Base-by-base conservation (phyloP, 441 rosid species). In the Dalechampia spathulata region DNA sequence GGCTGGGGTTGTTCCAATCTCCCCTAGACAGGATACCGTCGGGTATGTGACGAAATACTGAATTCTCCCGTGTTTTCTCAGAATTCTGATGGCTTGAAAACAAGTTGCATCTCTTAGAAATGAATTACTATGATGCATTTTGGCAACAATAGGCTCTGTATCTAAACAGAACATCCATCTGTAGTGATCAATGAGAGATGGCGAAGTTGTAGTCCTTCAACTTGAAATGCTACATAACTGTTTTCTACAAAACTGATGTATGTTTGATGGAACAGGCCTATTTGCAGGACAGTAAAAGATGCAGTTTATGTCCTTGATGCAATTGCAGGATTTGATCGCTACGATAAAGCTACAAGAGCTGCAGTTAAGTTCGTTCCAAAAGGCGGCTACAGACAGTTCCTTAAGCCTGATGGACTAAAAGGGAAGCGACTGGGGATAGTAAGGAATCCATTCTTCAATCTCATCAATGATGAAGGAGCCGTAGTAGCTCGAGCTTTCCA, bases 281-380 rank as follows among this genome's bases (percentile, higher is more conserved):
- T 89, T 0, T 73, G 80, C 49, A 61, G 83, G 72, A 83, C 92
- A 3, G 83, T 86, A 23, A 55, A 77, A 0, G 90, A 89, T 60
- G 82, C 90, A 14, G 88, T 82, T 16, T 57, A 71, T 49, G 80
- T 86, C 20, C 85, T 86, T 23, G 90, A 82, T 58, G 86, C 78
- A 54, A 78, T 88, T 1, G 82, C 23, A 19, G 87, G 89, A 10
- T 68, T 63, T 19, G 91, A 88, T 69, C 25, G 49, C 1, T 57
- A 67, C 14, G 94, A 88, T n/a, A 27, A 57, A 23, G 87, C 80
- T 21, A 82, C 85, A 0, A 51, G 34, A 32, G 46, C 15, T 2
- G 83, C 90, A 0, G 65, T 78, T 1, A 27, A 72, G 21, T 74
- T 66, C 69, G 82, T 81, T 27, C 93, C 93, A 1, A 12, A 6